These are phyloP conservation scores for Hyphodiscus sp. DNA, from an alignment of 2,329 filamentous ascomycete species.

Conservation along the genomic window DNA sequence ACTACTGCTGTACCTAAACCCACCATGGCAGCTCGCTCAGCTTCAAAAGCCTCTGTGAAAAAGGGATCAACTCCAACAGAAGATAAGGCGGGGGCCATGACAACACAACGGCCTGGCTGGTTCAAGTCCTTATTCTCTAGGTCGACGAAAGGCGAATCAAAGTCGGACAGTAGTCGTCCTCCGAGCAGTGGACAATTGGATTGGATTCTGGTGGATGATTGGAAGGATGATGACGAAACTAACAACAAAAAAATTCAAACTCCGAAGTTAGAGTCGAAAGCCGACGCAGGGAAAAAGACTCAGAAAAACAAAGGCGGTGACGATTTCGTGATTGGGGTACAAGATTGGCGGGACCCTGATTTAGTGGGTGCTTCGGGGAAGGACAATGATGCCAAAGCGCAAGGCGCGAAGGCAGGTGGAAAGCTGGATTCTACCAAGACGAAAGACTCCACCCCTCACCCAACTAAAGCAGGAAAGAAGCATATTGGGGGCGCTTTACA, in stretches of 20 bases:
- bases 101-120: slow-evolving; percentile 34
- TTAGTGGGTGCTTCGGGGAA: slow-evolving; percentile 40
- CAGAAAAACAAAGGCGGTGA: slow-evolving; percentile 37
- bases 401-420: slow-evolving; percentile 20
- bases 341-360: slow-evolving; percentile 81
- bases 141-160: slow-evolving; percentile 26
- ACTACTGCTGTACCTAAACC: slow-evolving; percentile 24
- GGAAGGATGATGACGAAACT: slow-evolving; percentile 48
- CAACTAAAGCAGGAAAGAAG: slow-evolving; percentile 22
- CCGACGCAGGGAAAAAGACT: slow-evolving; percentile 24
- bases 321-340: slow-evolving; percentile 74
- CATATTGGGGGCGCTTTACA: slow-evolving; percentile 23
- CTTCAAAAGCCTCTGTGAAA: slow-evolving; percentile 25
- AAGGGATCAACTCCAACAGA: slow-evolving; percentile 21
- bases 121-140: slow-evolving; percentile 38
- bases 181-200: slow-evolving; percentile 69
- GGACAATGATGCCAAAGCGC: slow-evolving; percentile 20
- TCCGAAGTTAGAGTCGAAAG: slow-evolving; percentile 36
- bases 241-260: slow-evolving; percentile 31
- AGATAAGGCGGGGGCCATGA: slow-evolving; percentile 13
- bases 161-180: slow-evolving; percentile 52
- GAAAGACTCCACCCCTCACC: slow-evolving; percentile 12
- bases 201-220: slow-evolving; percentile 65
- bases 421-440: slow-evolving; percentile 24
- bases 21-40: slow-evolving; percentile 25